A percentile compares a stretch with the other conserved stretches of the same genome.
Evolutionary conservation across 257 asterid species (phyloP).

Genomic region (Phtheirospermum japonicum): DNA sequence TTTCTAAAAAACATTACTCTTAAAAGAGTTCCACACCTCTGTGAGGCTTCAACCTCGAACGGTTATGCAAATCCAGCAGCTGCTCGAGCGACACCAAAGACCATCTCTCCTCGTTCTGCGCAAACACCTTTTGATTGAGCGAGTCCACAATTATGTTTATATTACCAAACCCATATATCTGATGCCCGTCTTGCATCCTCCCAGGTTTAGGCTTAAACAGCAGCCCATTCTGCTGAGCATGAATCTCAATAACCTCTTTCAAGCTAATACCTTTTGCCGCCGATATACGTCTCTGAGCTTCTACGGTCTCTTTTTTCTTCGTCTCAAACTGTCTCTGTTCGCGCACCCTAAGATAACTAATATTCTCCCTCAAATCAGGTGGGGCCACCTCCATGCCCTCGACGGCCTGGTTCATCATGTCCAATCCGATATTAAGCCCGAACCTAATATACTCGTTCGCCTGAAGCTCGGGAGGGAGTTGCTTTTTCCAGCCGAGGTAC

Average conservation of each 20-base stretch:
- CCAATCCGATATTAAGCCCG: slow-evolving; percentile 62
- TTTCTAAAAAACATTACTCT: neutral
- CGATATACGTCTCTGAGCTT: slow-evolving; percentile 67
- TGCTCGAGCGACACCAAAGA: slow-evolving; percentile 66
- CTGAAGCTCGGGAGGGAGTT: slow-evolving; percentile 69
- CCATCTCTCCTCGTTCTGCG: slow-evolving; percentile 75
- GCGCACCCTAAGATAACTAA: slow-evolving; percentile 58
- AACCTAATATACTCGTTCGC: slow-evolving; percentile 62
- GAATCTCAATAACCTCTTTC: slow-evolving; percentile 53
- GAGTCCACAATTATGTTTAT: slow-evolving; percentile 67
- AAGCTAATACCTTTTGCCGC: slow-evolving; percentile 40
- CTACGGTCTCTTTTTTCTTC: slow-evolving; percentile 69
- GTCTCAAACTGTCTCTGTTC: slow-evolving; percentile 86
- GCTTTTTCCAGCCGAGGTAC: slow-evolving; percentile 86
- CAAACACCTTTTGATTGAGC: slow-evolving; percentile 64
- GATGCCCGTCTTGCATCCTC: slow-evolving; percentile 79
- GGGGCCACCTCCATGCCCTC: slow-evolving; percentile 78
- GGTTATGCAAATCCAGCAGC: slow-evolving; percentile 72
- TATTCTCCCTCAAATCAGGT: slow-evolving; percentile 77
- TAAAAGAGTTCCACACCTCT: slow-evolving; percentile 27
- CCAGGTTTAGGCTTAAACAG: slow-evolving; percentile 72
- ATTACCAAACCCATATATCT: slow-evolving; percentile 81
- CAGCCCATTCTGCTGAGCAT: slow-evolving; percentile 55
- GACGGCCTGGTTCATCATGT: slow-evolving; percentile 84
- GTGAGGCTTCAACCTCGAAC: slow-evolving; percentile 44